phyloP scores from a whole-genome alignment of 148 eudicot species.

The Heliosperma pusillum region DNA sequence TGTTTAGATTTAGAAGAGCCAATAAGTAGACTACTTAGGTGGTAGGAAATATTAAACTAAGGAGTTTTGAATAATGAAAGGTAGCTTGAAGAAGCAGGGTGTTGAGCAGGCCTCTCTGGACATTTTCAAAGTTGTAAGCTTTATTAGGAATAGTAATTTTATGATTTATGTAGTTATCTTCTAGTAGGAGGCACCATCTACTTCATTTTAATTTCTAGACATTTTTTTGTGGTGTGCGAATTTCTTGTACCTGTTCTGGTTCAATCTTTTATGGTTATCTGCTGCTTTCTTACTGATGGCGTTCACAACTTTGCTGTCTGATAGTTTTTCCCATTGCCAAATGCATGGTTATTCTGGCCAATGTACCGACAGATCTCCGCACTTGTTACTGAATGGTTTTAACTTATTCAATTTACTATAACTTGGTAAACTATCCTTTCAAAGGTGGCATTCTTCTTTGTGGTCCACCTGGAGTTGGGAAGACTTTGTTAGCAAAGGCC shows the following conservation, averaged over 20 bases:
- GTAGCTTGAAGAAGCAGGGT: not conserved
- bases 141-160: not conserved
- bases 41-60: not conserved
- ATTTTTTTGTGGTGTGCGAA: not conserved
- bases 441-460: conserved; percentile 96
- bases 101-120: not conserved
- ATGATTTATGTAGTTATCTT: not conserved
- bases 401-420: not conserved
- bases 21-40: not conserved
- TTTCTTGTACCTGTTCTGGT: not conserved
- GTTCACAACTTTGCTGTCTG: not conserved
- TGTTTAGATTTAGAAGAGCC: not conserved
- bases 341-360: not conserved
- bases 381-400: not conserved
- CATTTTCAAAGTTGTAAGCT: not conserved
- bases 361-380: not conserved
- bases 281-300: conserved; percentile 1
- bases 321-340: not conserved
- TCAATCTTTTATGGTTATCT: not conserved
- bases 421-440: conserved; percentile 14
- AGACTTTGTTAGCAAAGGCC: conserved; percentile 91
- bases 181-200: conserved; percentile 5
- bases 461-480: conserved; percentile 99
- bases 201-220: not conserved
- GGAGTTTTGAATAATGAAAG: no score